Evolutionary conservation across 495 filamentous ascomycete species (phyloP).

Genomic region (Penicillium pulvis): DNA sequence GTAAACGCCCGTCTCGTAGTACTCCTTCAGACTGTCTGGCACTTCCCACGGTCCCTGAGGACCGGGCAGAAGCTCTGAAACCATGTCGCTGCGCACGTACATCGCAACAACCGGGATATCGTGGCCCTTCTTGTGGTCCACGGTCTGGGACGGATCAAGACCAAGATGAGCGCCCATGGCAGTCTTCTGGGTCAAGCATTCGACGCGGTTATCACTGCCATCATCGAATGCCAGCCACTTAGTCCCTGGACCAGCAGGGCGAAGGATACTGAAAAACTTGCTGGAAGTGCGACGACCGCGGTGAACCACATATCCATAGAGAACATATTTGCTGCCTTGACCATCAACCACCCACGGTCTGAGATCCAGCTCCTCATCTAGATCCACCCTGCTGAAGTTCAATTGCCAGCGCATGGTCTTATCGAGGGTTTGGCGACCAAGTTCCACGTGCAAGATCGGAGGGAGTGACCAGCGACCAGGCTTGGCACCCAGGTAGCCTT

Average conservation of each 20-base stretch:
- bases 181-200: slow-evolving; percentile 58
- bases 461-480: slow-evolving; percentile 46
- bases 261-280: slow-evolving; percentile 62
- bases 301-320: slow-evolving; percentile 66
- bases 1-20: slow-evolving; percentile 40
- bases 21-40: slow-evolving; percentile 34
- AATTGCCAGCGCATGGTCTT: slow-evolving; percentile 57
- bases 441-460: slow-evolving; percentile 58
- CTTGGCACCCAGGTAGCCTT: slow-evolving; percentile 34
- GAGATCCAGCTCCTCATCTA: slow-evolving; percentile 57
- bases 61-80: slow-evolving; percentile 44
- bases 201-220: slow-evolving; percentile 55
- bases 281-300: slow-evolving; percentile 61
- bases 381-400: slow-evolving; percentile 55
- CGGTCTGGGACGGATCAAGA: slow-evolving; percentile 36
- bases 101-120: slow-evolving; percentile 60
- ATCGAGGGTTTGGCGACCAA: slow-evolving; percentile 60
- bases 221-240: slow-evolving; percentile 64
- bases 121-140: slow-evolving; percentile 51
- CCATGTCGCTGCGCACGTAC: slow-evolving; percentile 59
- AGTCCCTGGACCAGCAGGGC: slow-evolving; percentile 57
- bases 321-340: slow-evolving; percentile 49
- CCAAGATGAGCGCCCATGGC: slow-evolving; percentile 59
- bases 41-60: slow-evolving; percentile 47
- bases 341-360: slow-evolving; percentile 36